A percentile compares a stretch with the other conserved stretches of the same genome.
Evolutionary conservation across 148 eudicot genomes (phyloP).

Genomic region (Fagopyrum esculentum): DNA sequence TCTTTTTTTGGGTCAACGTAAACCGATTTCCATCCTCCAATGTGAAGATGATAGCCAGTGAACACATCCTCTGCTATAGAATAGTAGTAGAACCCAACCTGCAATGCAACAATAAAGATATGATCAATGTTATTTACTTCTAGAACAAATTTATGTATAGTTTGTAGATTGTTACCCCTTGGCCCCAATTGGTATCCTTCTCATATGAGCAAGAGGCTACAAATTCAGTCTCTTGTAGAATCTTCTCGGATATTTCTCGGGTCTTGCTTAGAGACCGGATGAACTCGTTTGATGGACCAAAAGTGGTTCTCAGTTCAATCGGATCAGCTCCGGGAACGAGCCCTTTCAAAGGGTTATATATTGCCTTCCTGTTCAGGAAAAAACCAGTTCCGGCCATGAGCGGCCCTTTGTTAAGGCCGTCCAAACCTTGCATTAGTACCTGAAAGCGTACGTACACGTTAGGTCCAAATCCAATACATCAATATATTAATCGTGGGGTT

Average conservation of each 20-base stretch:
- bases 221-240: background rate
- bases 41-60: constrained; percentile 40
- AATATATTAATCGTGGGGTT: background rate
- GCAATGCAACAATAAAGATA: background rate
- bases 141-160: background rate
- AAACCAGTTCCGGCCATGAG: constrained; percentile 46
- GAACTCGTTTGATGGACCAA: constrained; percentile 9
- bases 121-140: background rate
- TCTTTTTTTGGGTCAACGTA: constrained; percentile 42
- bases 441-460: constrained; percentile 11
- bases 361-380: constrained; percentile 51
- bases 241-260: background rate
- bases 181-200: constrained; percentile 12
- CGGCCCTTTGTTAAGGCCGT: constrained; percentile 50
- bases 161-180: background rate
- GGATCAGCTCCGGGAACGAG: background rate
- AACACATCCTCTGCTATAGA: constrained; percentile 51
- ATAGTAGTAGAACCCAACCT: constrained; percentile 56
- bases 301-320: background rate
- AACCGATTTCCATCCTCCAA: constrained; percentile 59
- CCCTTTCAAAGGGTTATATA: constrained; percentile 29
- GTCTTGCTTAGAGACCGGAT: background rate
- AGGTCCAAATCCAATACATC: no score
- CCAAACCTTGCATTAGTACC: constrained; percentile 38
- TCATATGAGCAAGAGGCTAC: constrained; percentile 2